Evolutionary conservation across 192 early-diverging fungal genomes (phyloP).

Genomic region (Coemansia sp.): DNA sequence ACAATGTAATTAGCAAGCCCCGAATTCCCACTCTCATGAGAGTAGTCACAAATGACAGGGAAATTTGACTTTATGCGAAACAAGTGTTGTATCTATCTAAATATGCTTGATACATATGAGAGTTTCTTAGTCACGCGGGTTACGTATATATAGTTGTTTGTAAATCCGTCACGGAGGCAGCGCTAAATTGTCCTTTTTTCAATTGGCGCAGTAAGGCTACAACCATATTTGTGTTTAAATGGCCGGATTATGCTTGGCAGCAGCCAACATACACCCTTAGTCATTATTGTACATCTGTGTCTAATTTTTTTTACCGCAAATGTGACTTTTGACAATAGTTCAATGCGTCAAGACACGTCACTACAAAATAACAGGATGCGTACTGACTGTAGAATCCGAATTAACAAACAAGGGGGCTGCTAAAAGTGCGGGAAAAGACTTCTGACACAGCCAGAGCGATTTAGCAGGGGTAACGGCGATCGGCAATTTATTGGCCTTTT

Average conservation of each 20-base stretch:
- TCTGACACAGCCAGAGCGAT: neutral
- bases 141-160: no score
- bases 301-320: no score
- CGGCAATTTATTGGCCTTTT: neutral
- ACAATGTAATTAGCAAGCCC: neutral
- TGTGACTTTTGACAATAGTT: no score
- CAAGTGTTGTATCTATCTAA: neutral
- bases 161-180: no score
- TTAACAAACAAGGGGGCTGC: neutral
- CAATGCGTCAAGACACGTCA: neutral
- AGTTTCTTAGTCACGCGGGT: no score
- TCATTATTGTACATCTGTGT: no score
- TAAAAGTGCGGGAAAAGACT: conserved; percentile 1
- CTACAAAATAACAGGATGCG: neutral
- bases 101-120: neutral
- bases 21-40: neutral
- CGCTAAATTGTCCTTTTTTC: no score
- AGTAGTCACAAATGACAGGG: neutral
- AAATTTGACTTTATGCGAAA: neutral
- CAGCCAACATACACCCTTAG: no score
- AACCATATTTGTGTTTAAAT: no score
- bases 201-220: no score
- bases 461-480: neutral
- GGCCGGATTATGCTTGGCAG: no score
- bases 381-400: neutral